A percentile compares a stretch with the other conserved stretches of the same genome.
phyloP scores from a whole-genome alignment of 1,284 basidiomycete species.

The Naganishia liquefaciens region DNA sequence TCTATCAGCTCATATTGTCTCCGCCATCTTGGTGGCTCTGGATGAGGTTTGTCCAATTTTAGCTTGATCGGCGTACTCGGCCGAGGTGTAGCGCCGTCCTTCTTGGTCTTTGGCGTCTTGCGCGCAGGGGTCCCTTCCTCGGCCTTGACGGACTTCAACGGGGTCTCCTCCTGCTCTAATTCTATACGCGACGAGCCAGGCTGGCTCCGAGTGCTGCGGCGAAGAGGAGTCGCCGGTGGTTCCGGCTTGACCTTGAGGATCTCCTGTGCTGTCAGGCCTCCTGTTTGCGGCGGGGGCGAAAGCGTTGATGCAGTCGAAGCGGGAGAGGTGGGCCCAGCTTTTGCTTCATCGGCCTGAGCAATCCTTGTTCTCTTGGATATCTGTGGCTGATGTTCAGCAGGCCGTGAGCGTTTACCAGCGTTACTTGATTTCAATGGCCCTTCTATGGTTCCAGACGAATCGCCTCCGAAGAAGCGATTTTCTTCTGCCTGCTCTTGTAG shows the following conservation, averaged over 20 bases:
- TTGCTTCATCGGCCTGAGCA: background rate
- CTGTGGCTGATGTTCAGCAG: background rate
- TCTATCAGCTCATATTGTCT: conserved; percentile 75
- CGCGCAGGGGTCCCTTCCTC: background rate
- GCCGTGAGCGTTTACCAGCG: background rate
- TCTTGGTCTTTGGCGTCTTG: conserved; percentile 3
- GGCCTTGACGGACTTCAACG: conserved; percentile 1
- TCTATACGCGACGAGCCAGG: background rate
- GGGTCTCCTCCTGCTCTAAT: background rate
- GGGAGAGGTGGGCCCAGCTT: background rate
- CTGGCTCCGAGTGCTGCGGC: background rate
- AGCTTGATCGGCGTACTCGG: conserved; percentile 47
- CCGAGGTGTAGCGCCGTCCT: conserved; percentile 5
- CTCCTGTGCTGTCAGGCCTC: background rate
- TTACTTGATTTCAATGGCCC: background rate
- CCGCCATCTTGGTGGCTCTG: conserved; percentile 70
- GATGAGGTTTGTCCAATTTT: conserved; percentile 67
- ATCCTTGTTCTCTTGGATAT: background rate
- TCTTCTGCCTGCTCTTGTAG: too few relatives aligned
- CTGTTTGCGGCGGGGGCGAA: background rate
- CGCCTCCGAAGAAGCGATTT: too few relatives aligned
- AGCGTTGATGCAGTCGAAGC: conserved; percentile 3
- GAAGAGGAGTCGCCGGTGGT: conserved; percentile 1
- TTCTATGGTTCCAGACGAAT: too few relatives aligned
- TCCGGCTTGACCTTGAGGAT: conserved; percentile 15